These are phyloP conservation scores for Camellia lanceoleosa DNA, from an alignment of 148 eudicot genomes.

Conservation along the genomic window DNA sequence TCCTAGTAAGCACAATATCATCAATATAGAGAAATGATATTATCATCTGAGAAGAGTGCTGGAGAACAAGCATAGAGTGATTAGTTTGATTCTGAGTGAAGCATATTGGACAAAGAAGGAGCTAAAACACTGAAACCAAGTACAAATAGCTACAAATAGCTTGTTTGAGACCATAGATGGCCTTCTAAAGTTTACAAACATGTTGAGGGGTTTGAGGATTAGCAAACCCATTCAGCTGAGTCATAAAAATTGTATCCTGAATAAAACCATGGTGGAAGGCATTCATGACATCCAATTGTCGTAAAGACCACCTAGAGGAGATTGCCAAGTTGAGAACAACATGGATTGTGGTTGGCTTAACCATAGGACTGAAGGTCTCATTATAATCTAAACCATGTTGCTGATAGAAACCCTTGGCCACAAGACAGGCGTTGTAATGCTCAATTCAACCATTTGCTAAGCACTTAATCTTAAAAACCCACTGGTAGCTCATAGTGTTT, in stretches of 20 bases:
- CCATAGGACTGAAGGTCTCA: not conserved
- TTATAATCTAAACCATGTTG: not conserved
- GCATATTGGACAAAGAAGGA: not conserved
- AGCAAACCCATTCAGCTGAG: not conserved
- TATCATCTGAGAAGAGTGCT: too few relatives aligned
- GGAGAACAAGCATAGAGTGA: too few relatives aligned
- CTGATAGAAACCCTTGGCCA: not conserved
- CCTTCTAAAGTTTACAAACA: not conserved
- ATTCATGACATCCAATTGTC: not conserved
- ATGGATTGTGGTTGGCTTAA: not conserved
- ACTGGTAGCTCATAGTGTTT: not conserved
- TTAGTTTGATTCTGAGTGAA: too few relatives aligned
- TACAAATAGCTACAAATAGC: not conserved
- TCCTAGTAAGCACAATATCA: too few relatives aligned
- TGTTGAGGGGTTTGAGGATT: not conserved
- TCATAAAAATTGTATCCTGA: not conserved
- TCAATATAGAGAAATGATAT: too few relatives aligned
- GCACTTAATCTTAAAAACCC: not conserved
- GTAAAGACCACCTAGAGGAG: not conserved
- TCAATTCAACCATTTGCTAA: not conserved
- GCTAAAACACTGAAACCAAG: not conserved
- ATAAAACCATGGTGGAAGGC: conserved; percentile 1
- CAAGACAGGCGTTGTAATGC: not conserved
- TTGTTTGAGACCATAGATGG: conserved; percentile 4
- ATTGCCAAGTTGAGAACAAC: not conserved